A percentile compares a stretch with the other conserved stretches of the same genome.
phyloP scores from a whole-genome alignment of 306 rosid genomes.

The Castanea crenata region DNA sequence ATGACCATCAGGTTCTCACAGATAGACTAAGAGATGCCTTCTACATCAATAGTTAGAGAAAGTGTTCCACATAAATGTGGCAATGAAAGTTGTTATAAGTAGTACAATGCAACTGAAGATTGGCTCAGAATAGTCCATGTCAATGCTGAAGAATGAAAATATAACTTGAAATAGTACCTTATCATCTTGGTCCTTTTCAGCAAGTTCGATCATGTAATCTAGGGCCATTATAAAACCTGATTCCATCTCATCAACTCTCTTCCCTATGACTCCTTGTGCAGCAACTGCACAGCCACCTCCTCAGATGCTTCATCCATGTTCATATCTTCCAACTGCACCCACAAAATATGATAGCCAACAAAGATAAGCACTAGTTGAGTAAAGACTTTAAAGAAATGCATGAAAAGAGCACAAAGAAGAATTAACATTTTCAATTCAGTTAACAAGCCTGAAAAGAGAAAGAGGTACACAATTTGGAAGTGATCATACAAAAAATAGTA shows the following conservation, averaged over 20 bases:
- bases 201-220: constrained; percentile 88
- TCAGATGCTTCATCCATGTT: constrained; percentile 85
- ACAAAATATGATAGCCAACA: background rate
- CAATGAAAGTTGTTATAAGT: background rate
- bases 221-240: constrained; percentile 87
- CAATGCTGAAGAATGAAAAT: background rate
- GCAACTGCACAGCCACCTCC: constrained; percentile 93
- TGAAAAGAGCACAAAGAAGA: background rate
- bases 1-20: background rate
- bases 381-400: background rate
- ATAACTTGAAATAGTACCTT: constrained; percentile 46
- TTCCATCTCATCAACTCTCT: constrained; percentile 96
- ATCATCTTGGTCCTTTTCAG: constrained; percentile 80
- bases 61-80: background rate
- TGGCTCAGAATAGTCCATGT: background rate
- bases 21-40: background rate
- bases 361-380: background rate
- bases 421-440: background rate
- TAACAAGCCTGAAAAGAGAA: background rate
- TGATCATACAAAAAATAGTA: background rate
- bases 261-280: constrained; percentile 95
- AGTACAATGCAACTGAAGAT: background rate
- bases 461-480: background rate
- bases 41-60: background rate
- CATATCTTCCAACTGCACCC: constrained; percentile 78